A percentile compares a stretch with the other conserved stretches of the same genome.
These are phyloP conservation scores for Vigna unguiculata DNA, from an alignment of 306 rosid species.

Conservation along the genomic window DNA sequence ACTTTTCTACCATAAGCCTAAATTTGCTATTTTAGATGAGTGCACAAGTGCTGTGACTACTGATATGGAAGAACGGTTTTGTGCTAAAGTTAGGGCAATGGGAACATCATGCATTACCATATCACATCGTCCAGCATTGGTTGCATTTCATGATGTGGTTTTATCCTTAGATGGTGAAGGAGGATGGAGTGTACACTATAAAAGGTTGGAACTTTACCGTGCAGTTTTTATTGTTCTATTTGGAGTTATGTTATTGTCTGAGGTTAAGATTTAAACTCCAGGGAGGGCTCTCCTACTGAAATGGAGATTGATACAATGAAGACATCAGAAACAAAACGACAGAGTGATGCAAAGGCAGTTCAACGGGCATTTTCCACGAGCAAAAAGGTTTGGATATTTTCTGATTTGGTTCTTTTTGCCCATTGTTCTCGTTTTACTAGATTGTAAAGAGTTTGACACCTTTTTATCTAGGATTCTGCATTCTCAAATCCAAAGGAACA, in stretches of 20 bases:
- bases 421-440: constrained; percentile 15
- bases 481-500: constrained; percentile 76
- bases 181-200: constrained; percentile 91
- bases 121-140: constrained; percentile 98
- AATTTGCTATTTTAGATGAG: constrained; percentile 98
- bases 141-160: constrained; percentile 96
- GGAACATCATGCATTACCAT: constrained; percentile 99
- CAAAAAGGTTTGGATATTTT: constrained; percentile 63
- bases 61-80: constrained; percentile 99
- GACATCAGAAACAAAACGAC: constrained; percentile 67
- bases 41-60: constrained; percentile 99
- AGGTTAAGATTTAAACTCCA: constrained; percentile 52
- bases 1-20: constrained; percentile 96
- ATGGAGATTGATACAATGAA: constrained; percentile 55
- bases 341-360: constrained; percentile 88
- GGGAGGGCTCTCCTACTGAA: constrained; percentile 76
- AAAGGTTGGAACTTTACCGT: constrained; percentile 63
- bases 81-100: constrained; percentile 97
- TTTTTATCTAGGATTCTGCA: constrained; percentile 65
- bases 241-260: constrained; percentile 42
- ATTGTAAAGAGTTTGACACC: constrained; percentile 29
- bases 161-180: constrained; percentile 99
- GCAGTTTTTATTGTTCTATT: constrained; percentile 31
- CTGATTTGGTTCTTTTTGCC: constrained; percentile 27
- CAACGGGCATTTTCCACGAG: constrained; percentile 79